Evolutionary conservation across 2,329 filamentous ascomycete species (phyloP), one percentile per base, ranked within the genome.

Genomic region (Cladophialophora bantiana): DNA sequence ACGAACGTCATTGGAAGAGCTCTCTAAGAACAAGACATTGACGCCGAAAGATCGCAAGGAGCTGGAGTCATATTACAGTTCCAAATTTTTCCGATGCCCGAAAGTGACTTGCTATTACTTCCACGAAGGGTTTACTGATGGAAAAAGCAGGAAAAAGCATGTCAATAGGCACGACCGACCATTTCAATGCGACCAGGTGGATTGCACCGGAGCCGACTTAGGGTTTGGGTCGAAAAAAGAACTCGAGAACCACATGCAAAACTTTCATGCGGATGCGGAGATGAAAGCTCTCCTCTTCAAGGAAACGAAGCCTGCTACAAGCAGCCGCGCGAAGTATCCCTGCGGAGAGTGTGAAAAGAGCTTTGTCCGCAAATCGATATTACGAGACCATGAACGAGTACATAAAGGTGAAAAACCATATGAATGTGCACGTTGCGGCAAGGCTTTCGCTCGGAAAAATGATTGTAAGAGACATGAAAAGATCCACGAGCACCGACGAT

Each of bases 211-310:
- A 3, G 26, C 13, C 13, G 34, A 34, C n/a, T 4, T 55, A 4
- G 82, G 82, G 1, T 83, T 82, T 70, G 71, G 74, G 1, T 74
- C 77, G 4, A 78, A 78, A n/a, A 78, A 77, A 40, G 79, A 83
- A 55, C 74, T 74, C 12, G 76, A 78, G 12, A 78, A 64, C 12
- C 78, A 80, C 65, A 65, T 76, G 10, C 65, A 68, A 6, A 69
- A 61, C 31, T 76, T 73, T 52, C 74, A 78, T 62, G 72, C 74
- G 1, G 73, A 76, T 32, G 58, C 70, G 13, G 62, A 64, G 34
- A 72, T 69, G 7, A 64, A 48, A 35, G 70, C 70, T 10, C 64
- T 67, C 1, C 53, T 52, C 31, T 76, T 77, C 59, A 45, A 38
- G 18, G 36, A 38, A 34, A n/a, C 32, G 7, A 40, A 60, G 18